phyloP scores from a whole-genome alignment of 2,329 filamentous ascomycete species.

The Botryotinia narcissicola region DNA sequence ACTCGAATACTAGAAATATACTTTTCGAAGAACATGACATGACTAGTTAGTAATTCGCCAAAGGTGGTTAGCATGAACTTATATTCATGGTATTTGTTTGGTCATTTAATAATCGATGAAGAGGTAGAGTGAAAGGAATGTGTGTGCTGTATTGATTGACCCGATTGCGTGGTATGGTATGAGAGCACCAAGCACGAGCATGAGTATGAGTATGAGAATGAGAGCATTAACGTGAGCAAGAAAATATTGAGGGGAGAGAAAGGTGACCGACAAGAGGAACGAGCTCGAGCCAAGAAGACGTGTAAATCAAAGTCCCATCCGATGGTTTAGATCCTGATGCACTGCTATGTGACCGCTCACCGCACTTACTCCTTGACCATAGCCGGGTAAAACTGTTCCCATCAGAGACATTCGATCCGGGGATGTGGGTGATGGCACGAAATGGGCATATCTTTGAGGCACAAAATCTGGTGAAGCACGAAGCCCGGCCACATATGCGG shows the following conservation, averaged over 20 bases:
- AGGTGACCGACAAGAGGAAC: background rate
- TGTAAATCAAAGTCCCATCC: conserved; percentile 8
- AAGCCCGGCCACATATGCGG: conserved; percentile 16
- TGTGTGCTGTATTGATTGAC: background rate
- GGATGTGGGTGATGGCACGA: conserved; percentile 5
- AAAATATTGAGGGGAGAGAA: background rate
- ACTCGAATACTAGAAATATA: background rate
- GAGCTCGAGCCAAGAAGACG: conserved; percentile 14
- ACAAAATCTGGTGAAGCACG: conserved; percentile 13
- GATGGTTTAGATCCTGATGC: background rate
- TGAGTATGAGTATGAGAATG: background rate
- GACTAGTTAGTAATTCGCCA: conserved; percentile 1
- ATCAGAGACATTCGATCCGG: conserved; percentile 19
- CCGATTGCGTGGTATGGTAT: conserved; percentile 13
- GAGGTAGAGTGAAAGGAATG: background rate
- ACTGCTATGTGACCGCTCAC: conserved; percentile 18
- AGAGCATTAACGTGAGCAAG: background rate
- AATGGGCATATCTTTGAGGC: conserved; percentile 18
- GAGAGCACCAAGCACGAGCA: conserved; percentile 6
- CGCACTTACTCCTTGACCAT: conserved; percentile 8
- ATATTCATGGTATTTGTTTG: background rate
- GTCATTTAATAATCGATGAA: background rate
- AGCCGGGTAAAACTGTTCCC: conserved; percentile 13
- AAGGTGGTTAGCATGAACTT: background rate
- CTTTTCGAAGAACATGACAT: background rate